Evolutionary conservation across 2,329 filamentous ascomycete species (phyloP), one percentile per base, ranked within the genome.

Genomic region (Neofusicoccum laricinum): DNA sequence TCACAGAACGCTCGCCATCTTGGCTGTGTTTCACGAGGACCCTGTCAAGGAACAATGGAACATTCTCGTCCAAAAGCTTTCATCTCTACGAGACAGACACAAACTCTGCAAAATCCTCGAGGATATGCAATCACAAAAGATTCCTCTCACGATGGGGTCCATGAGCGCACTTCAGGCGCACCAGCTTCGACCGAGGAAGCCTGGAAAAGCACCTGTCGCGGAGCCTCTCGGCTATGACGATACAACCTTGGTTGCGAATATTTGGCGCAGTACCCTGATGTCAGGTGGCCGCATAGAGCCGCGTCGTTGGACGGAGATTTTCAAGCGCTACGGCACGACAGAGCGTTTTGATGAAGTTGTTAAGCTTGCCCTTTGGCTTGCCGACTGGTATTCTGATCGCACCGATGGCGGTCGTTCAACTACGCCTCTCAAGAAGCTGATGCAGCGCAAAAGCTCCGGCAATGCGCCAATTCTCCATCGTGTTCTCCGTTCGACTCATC

Each of bases 261-360:
- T 84, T 19, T 76, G 83, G 36, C 79, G 83, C 63, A 75, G 76
- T 51, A 76, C 84, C 46, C 77, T 85, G 58, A 74, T 79, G 66
- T 76, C 73, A 43, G 81, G 80, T 17, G 75, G 75, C 63, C 67
- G 74, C 63, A 75, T 85, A 25, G 76, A 76, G 21, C 74, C 78
- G 2, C 73, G 67, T 30, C 70, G 77, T 15, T 90, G 87, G 88
- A 73, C 76, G 51, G 86, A 89, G 70, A 77, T 88, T 10, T 70
- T 90, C 46, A 84, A 84, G 50, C 81, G 86, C 32, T 80, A 85
- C 50, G 88, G 87, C 3, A 88, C 86, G 84, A 72, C 77, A 8
- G 77, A 81, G 7, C 78, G 80, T 15, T 81, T 86, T 69, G 70
- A 80, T 14, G 82, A 85, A 36, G 75, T 89, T 6, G 78, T 80